These are phyloP conservation scores for Colletotrichum camelliae DNA, from an alignment of 2,329 filamentous ascomycete species.

Conservation along the genomic window DNA sequence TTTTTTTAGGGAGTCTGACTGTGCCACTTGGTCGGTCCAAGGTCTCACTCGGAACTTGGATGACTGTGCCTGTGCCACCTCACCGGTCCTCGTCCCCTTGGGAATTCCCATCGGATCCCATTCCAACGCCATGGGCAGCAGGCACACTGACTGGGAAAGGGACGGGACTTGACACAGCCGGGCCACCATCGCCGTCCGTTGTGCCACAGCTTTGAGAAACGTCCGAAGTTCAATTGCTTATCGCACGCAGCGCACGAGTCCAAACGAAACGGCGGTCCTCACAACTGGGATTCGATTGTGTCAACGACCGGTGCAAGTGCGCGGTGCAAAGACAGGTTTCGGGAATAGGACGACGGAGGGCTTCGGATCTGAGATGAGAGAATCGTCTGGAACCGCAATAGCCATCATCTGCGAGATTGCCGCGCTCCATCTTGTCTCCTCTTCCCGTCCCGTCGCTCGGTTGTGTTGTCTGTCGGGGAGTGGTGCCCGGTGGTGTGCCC, in stretches of 20 bases:
- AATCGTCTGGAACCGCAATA: slow-evolving; percentile 18
- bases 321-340: neutral
- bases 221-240: neutral
- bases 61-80: slow-evolving; percentile 3
- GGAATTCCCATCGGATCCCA: neutral
- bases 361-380: neutral
- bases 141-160: neutral
- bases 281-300: neutral
- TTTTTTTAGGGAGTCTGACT: neutral
- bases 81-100: slow-evolving; percentile 2
- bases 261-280: neutral
- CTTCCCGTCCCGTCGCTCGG: neutral
- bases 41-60: slow-evolving; percentile 3
- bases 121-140: slow-evolving; percentile 16
- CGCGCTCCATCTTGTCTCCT: neutral
- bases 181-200: slow-evolving; percentile 8
- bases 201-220: slow-evolving; percentile 5
- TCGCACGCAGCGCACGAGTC: slow-evolving; percentile 1
- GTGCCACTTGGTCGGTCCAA: neutral
- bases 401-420: neutral
- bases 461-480: neutral
- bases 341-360: neutral
- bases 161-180: neutral
- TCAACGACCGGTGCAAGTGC: neutral
- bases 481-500: neutral